Evolutionary conservation across 495 filamentous ascomycete species (phyloP).

Genomic region (Astrocystis sublimbata): DNA sequence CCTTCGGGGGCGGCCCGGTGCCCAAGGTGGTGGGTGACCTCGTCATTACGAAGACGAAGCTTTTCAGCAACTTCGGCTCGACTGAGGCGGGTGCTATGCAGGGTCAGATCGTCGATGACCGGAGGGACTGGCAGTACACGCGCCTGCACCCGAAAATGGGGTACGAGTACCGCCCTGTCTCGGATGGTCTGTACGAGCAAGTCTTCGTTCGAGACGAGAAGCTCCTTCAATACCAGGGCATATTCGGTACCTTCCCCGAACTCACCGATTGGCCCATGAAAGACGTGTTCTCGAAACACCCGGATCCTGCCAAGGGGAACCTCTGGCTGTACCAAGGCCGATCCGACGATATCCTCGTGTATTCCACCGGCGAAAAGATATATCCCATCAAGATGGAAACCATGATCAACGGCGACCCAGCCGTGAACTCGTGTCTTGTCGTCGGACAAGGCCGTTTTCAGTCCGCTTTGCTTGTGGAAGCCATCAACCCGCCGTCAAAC

Average conservation of each 20-base stretch:
- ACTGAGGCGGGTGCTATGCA: constrained; percentile 37
- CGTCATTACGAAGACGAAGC: constrained; percentile 31
- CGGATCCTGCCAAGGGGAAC: constrained; percentile 45
- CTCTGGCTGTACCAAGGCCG: constrained; percentile 51
- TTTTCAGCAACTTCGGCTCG: constrained; percentile 37
- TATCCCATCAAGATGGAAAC: constrained; percentile 53
- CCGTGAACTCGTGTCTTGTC: constrained; percentile 43
- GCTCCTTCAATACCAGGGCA: constrained; percentile 18
- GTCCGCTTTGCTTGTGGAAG: constrained; percentile 50
- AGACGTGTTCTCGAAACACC: constrained; percentile 51
- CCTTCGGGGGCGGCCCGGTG: constrained; percentile 12
- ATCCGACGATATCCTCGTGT: constrained; percentile 57
- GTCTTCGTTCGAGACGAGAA: constrained; percentile 23
- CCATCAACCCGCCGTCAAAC: constrained; percentile 19
- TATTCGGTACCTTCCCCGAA: constrained; percentile 49
- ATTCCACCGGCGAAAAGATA: constrained; percentile 58
- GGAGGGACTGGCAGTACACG: constrained; percentile 43
- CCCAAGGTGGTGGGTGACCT: constrained; percentile 39
- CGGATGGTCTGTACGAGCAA: constrained; percentile 33
- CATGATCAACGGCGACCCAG: constrained; percentile 37
- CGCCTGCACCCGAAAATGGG: constrained; percentile 37
- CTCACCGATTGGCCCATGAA: constrained; percentile 47
- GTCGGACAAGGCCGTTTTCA: constrained; percentile 48
- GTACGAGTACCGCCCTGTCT: constrained; percentile 33
- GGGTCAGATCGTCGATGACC: constrained; percentile 19